These are phyloP conservation scores for Trametes hirsuta DNA, from an alignment of 1,284 basidiomycete genomes.

Conservation along the genomic window DNA sequence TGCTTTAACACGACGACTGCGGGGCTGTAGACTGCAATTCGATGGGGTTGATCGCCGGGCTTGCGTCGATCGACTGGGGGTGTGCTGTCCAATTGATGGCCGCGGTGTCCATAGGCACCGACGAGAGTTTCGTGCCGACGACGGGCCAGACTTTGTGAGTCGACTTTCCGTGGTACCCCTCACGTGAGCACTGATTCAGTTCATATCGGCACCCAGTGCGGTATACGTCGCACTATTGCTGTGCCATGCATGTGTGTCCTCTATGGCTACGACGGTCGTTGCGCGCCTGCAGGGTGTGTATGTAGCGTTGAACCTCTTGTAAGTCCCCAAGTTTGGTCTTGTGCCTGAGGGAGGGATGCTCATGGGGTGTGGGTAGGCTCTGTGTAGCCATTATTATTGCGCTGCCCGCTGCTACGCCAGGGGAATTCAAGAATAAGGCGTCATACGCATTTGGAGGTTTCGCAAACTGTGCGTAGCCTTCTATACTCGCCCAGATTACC, in stretches of 20 bases:
- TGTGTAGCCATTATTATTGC: constrained; percentile 36
- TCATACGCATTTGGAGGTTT: constrained; percentile 32
- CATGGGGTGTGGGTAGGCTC: constrained; percentile 18
- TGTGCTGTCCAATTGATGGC: constrained; percentile 70
- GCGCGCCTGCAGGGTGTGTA: constrained; percentile 79
- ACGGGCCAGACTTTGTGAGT: constrained; percentile 62
- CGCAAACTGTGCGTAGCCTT: constrained; percentile 40
- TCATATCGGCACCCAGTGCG: constrained; percentile 43
- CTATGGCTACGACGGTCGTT: constrained; percentile 66
- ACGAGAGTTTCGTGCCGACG: constrained; percentile 54
- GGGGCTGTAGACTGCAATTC: constrained; percentile 30
- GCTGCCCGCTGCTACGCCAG: constrained; percentile 33
- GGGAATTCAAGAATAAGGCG: constrained; percentile 31
- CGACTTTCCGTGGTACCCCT: neutral
- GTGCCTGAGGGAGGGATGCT: neutral
- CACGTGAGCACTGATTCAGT: neutral
- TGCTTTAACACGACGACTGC: neutral
- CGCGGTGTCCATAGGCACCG: constrained; percentile 61
- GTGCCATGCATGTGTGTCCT: constrained; percentile 63
- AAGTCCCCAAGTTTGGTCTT: constrained; percentile 24
- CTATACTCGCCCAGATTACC: neutral
- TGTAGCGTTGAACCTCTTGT: constrained; percentile 70
- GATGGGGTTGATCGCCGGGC: constrained; percentile 63
- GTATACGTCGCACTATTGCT: constrained; percentile 60
- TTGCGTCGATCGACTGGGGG: constrained; percentile 83